Base-by-base conservation (phyloP, 2,329 filamentous ascomycete species). In the Fusarium redolens region DNA sequence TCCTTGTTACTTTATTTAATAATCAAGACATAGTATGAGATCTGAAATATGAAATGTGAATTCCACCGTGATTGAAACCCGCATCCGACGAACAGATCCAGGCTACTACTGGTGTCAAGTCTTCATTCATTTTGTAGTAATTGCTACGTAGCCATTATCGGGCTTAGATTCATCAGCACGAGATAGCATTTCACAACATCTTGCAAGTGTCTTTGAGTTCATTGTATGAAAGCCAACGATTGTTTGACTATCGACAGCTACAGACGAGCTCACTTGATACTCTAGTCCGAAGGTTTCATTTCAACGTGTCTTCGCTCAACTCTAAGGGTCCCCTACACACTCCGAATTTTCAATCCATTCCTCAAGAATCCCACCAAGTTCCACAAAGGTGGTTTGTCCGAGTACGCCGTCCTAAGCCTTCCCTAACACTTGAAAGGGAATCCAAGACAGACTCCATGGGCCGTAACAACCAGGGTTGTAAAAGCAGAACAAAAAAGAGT, bases 391-490 rank as follows among this genome's bases (percentile, higher is more conserved):
- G 64, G 64, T 48, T 67, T 76, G 43, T 77, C 72, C 62, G 71
- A 77, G 67, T 68, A 71, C 65, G 75, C 72, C 75, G 65, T 71
- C 65, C 69, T 71, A 64, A 35, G 65, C 51, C 47, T 69, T 74
- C 79, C 79, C 80, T 70, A 74, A 80, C 80, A 82, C 80, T 82
- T 79, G 79, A 82, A 78, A 74, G 77, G 79, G 76, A 73, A 77
- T 77, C 78, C 78, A 78, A 77, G 69, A 75, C 68, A 68, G 61
- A 72, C 70, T 68, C 65, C 68, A 59, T 65, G 57, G 70, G 62
- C 61, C 57, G 68, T 68, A 72, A 75, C 72, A 62, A 74, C 51
- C 71, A 72, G 68, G 68, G 61, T 61, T 62, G 62, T 63, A 74
- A 75, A 72, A 73, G 65, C 62, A 75, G 69, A 77, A 77, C 54